These are phyloP conservation scores for Dactylellina drechsleri DNA, from an alignment of 2,329 filamentous ascomycete genomes.

Conservation along the genomic window DNA sequence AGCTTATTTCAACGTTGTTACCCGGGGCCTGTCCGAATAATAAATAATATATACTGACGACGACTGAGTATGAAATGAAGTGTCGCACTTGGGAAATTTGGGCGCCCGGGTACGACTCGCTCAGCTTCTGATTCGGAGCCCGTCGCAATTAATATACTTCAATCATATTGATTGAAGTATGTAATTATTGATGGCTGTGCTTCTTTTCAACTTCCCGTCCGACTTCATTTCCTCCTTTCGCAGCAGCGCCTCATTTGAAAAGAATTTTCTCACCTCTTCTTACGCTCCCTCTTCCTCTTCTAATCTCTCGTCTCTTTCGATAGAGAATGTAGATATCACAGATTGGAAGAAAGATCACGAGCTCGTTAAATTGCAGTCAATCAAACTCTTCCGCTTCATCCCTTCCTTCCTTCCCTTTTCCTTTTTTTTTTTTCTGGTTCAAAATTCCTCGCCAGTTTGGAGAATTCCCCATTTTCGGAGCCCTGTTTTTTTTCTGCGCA, in stretches of 20 bases:
- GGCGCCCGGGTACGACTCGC: no score
- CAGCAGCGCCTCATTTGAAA: constrained; percentile 28
- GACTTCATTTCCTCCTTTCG: constrained; percentile 50
- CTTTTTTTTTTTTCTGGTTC: not conserved
- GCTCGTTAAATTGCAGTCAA: constrained; percentile 23
- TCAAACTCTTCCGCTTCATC: constrained; percentile 13
- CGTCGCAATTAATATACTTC: no score
- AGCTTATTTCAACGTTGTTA: no score
- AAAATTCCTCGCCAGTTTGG: no score
- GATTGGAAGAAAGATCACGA: constrained; percentile 13
- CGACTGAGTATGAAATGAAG: no score
- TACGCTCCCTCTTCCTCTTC: not conserved
- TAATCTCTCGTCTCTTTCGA: not conserved
- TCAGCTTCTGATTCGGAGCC: no score
- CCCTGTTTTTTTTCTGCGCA: not conserved
- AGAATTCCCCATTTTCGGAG: not conserved
- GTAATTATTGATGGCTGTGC: constrained; percentile 37
- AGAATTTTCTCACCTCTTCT: constrained; percentile 13
- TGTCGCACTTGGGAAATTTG: no score
- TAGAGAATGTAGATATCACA: not conserved
- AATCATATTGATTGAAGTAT: no score
- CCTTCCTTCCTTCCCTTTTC: not conserved
- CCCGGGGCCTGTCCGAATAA: no score
- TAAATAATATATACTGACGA: no score
- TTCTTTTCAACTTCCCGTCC: constrained; percentile 34